Conservation (phyloP, 371 early-diverging fungal genomes). For the Encephalitozoon cuniculi region DNA sequence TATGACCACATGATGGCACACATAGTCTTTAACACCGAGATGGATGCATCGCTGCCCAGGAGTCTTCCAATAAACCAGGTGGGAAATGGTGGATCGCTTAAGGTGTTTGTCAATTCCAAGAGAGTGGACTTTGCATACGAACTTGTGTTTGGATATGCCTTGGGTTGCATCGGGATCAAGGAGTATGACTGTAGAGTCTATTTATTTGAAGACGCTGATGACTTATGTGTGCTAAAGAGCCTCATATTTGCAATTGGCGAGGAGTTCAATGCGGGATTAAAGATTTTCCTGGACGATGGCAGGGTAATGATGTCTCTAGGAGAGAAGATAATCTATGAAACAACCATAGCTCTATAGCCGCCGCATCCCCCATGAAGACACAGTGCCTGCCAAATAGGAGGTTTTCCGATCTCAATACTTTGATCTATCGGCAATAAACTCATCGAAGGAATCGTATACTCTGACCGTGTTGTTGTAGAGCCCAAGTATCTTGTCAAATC, state of each 20-base stretch:
- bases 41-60: neutral
- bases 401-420: neutral
- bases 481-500: conserved; percentile 62
- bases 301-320: neutral
- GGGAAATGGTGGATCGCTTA: neutral
- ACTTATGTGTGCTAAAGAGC: neutral
- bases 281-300: neutral
- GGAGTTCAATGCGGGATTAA: neutral
- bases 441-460: conserved; percentile 26
- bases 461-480: conserved; percentile 59
- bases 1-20: neutral
- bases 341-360: neutral
- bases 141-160: neutral
- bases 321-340: neutral
- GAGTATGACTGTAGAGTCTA: conserved; percentile 1
- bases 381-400: neutral
- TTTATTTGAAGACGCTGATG: neutral
- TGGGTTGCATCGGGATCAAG: neutral
- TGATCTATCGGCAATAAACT: conserved; percentile 15
- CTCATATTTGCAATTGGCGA: neutral
- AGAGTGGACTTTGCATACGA: neutral
- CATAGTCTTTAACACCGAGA: neutral
- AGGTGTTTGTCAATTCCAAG: neutral
- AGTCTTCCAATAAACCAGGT: neutral
- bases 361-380: neutral